phyloP scores from a whole-genome alignment of 169 alveolate species.

The Ichthyophthirius multifiliis region DNA sequence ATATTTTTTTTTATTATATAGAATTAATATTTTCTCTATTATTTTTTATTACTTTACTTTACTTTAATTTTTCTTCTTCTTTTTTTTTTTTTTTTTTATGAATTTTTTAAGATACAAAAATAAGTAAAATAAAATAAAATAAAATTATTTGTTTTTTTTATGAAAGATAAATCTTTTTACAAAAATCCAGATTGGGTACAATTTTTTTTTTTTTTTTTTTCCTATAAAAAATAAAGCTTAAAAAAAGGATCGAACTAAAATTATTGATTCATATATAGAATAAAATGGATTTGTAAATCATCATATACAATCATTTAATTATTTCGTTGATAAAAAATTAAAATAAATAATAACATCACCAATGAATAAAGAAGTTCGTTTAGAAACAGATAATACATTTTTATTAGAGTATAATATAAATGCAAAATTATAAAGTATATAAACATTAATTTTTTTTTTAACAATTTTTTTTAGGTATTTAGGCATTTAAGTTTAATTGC shows the following conservation, averaged over 20 bases:
- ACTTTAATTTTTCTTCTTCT: too few relatives aligned
- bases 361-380: conserved; percentile 33
- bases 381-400: conserved; percentile 22
- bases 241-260: conserved; percentile 1
- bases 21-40: too few relatives aligned
- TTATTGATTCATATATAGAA: conserved; percentile 1
- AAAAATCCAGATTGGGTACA: too few relatives aligned
- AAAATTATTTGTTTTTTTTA: too few relatives aligned
- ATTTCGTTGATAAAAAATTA: conserved; percentile 48
- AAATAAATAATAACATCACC: conserved; percentile 47
- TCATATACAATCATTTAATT: conserved; percentile 57
- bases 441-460: not conserved
- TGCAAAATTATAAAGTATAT: not conserved
- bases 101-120: too few relatives aligned
- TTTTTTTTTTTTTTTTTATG: too few relatives aligned
- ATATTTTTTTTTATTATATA: too few relatives aligned
- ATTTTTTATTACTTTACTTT: too few relatives aligned
- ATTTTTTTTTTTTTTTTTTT: too few relatives aligned
- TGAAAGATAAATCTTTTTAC: too few relatives aligned
- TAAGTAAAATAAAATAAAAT: too few relatives aligned
- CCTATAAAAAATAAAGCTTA: too few relatives aligned
- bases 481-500: not conserved
- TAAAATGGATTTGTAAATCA: conserved; percentile 44
- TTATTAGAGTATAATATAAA: not conserved
- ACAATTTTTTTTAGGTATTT: not conserved